Evolutionary conservation across 768 basidiomycete species (phyloP).

Genomic region (Hebeloma cylindrosporum): DNA sequence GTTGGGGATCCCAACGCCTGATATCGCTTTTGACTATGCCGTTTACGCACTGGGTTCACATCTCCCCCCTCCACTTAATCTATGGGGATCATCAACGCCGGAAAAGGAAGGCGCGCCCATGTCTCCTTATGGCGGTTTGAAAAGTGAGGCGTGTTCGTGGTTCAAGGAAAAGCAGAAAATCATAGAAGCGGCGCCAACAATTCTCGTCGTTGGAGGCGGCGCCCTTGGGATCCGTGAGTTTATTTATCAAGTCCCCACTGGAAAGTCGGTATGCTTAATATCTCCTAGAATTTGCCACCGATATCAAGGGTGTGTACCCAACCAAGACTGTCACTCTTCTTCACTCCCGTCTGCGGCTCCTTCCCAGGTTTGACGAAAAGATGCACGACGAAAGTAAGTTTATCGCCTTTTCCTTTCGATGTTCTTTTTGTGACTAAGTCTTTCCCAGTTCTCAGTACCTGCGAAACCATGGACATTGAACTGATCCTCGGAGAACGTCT

Average conservation of each 20-base stretch:
- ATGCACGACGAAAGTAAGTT: slow-evolving; percentile 53
- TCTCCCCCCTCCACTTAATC: slow-evolving; percentile 52
- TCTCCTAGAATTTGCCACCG: slow-evolving; percentile 61
- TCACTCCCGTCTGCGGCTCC: slow-evolving; percentile 55
- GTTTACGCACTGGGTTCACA: slow-evolving; percentile 63
- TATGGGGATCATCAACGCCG: slow-evolving; percentile 44
- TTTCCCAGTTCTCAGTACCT: slow-evolving; percentile 34
- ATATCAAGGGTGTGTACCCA: slow-evolving; percentile 56
- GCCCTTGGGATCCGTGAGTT: slow-evolving; percentile 69
- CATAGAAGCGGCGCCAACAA: slow-evolving; percentile 45
- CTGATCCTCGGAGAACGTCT: slow-evolving; percentile 56
- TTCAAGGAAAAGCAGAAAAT: slow-evolving; percentile 48
- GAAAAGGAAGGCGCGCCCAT: slow-evolving; percentile 10
- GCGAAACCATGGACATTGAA: slow-evolving; percentile 44
- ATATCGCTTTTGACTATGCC: slow-evolving; percentile 53
- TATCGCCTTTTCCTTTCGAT: not conserved
- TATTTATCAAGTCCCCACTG: not conserved
- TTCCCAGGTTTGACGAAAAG: slow-evolving; percentile 50
- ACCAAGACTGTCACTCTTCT: slow-evolving; percentile 54
- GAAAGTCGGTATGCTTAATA: not conserved
- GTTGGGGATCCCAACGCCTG: slow-evolving; percentile 34
- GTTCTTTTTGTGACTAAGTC: no score
- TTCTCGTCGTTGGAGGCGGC: slow-evolving; percentile 72
- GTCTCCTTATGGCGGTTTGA: slow-evolving; percentile 40
- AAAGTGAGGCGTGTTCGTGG: slow-evolving; percentile 50